A percentile compares a stretch with the other conserved stretches of the same genome.
phyloP scores from a whole-genome alignment of 1,139 yeast species.

The Waltiozyma sp. region DNA sequence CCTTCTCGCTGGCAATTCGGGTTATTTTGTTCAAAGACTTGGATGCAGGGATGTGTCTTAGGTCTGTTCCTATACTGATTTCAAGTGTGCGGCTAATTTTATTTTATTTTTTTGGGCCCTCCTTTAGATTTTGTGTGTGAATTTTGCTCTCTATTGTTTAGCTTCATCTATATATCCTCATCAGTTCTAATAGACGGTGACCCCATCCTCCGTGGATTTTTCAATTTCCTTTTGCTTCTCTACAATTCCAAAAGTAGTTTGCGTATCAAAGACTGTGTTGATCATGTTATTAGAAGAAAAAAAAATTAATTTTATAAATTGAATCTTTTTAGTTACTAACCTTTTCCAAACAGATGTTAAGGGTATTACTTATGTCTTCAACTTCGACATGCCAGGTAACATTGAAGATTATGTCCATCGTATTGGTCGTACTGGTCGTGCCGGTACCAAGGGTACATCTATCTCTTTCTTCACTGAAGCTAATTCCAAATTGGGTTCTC shows the following conservation, averaged over 20 bases:
- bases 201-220: background rate
- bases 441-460: constrained; percentile 93
- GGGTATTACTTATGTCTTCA: constrained; percentile 87
- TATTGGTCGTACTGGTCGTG: constrained; percentile 84
- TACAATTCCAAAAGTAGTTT: background rate
- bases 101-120: too few species aligned
- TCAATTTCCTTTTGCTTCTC: constrained; percentile 1
- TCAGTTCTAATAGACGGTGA: background rate
- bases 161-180: background rate
- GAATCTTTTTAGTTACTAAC: constrained; percentile 9
- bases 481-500: constrained; percentile 82
- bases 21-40: background rate
- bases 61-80: background rate
- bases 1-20: background rate
- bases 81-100: too few species aligned
- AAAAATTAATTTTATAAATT: too few species aligned
- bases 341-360: constrained; percentile 67
- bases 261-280: constrained; percentile 2
- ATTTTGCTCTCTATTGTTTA: background rate
- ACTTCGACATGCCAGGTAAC: constrained; percentile 96
- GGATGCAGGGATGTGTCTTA: background rate
- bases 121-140: background rate
- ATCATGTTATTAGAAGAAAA: background rate
- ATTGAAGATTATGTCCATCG: constrained; percentile 85
- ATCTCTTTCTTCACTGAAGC: constrained; percentile 87